phyloP scores from a whole-genome alignment of 2,329 filamentous ascomycete genomes.

The Penicillium sp. region DNA sequence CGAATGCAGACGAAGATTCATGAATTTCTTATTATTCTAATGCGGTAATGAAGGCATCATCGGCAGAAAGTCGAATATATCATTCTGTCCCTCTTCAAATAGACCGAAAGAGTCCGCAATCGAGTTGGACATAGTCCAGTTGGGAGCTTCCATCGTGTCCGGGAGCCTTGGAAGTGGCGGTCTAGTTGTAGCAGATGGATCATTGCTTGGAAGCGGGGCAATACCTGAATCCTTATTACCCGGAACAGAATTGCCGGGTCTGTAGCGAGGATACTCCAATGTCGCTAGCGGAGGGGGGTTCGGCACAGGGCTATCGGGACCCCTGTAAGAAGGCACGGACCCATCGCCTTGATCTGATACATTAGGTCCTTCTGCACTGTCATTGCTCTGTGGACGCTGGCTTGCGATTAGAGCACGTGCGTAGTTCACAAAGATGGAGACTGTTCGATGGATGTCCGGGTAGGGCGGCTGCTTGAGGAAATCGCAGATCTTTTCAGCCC shows the following conservation, averaged over 20 bases:
- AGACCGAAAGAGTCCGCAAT: conserved; percentile 43
- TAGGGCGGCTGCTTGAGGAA: conserved; percentile 42
- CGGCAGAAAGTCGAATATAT: conserved; percentile 42
- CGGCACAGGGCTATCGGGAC: conserved; percentile 21
- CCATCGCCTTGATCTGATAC: conserved; percentile 21
- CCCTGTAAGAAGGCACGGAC: conserved; percentile 16
- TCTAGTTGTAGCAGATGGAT: conserved; percentile 24
- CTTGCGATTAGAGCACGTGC: conserved; percentile 38
- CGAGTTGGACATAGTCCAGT: conserved; percentile 41
- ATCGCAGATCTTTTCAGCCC: conserved; percentile 38
- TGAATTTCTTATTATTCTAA: conserved; percentile 13
- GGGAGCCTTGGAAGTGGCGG: conserved; percentile 30
- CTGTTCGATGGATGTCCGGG: conserved; percentile 43
- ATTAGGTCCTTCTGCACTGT: conserved; percentile 20
- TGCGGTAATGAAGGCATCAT: conserved; percentile 37
- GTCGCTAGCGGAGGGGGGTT: conserved; percentile 22
- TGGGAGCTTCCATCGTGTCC: conserved; percentile 38
- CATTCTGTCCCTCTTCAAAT: conserved; percentile 42
- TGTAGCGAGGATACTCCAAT: conserved; percentile 25
- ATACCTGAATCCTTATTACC: conserved; percentile 23
- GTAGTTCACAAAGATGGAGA: conserved; percentile 43
- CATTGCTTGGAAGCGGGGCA: conserved; percentile 21
- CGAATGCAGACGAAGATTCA: background rate
- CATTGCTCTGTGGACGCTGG: conserved; percentile 22
- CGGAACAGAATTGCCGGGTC: conserved; percentile 21